These are phyloP conservation scores for Collybiopsis confluens DNA, from an alignment of 768 basidiomycete species.

Conservation along the genomic window DNA sequence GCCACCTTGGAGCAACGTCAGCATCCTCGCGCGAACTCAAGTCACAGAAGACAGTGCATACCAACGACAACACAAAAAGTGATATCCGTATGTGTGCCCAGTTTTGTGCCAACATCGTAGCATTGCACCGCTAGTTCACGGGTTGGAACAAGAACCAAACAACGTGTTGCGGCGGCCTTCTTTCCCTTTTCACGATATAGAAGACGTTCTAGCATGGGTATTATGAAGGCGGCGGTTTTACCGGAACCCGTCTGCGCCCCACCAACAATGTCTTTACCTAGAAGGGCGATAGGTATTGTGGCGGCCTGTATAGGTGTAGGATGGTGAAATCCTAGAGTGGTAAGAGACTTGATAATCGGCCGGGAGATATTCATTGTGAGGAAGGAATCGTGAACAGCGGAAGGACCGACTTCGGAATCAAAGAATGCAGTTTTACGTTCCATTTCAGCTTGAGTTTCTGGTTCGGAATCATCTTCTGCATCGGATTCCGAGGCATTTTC, in stretches of 20 bases:
- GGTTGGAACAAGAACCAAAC: conserved; percentile 90
- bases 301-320: conserved; percentile 97
- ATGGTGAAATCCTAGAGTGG: conserved; percentile 71
- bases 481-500: conserved; percentile 14
- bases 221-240: conserved; percentile 96
- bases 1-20: conserved; percentile 54
- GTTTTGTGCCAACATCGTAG: conserved; percentile 82
- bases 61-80: conserved; percentile 91
- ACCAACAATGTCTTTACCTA: conserved; percentile 96
- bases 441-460: conserved; percentile 63
- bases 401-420: conserved; percentile 48
- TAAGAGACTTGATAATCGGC: conserved; percentile 86
- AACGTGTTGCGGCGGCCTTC: conserved; percentile 81
- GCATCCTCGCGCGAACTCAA: neutral
- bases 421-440: conserved; percentile 90
- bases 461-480: conserved; percentile 36
- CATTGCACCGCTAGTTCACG: conserved; percentile 96
- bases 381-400: conserved; percentile 72
- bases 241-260: conserved; percentile 96
- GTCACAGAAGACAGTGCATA: conserved; percentile 28
- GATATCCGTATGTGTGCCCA: conserved; percentile 86
- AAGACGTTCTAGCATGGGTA: conserved; percentile 91
- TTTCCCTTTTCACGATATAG: conserved; percentile 88
- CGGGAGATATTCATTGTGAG: conserved; percentile 93
- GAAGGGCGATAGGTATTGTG: conserved; percentile 87